A percentile compares a stretch with the other conserved stretches of the same genome.
These are phyloP conservation scores for Corchorus capsularis DNA, from an alignment of 345 rosid species.

Conservation along the genomic window DNA sequence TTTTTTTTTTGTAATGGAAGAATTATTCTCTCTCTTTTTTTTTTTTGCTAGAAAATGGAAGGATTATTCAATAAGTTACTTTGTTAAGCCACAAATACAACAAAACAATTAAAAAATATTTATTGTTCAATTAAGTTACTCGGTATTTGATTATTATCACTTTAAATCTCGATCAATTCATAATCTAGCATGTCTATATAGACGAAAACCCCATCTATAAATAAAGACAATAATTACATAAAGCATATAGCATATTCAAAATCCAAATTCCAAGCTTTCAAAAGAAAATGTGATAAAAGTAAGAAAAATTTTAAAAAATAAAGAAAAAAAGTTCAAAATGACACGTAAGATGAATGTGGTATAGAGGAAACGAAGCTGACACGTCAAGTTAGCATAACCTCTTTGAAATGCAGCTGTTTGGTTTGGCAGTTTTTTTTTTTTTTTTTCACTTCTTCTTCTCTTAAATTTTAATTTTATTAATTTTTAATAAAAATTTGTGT, in stretches of 20 bases:
- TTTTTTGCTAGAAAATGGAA: no score
- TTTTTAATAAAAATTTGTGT: neutral
- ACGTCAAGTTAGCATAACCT: slow-evolving; percentile 26
- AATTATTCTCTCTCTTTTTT: no score
- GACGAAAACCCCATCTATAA: neutral
- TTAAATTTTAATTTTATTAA: neutral
- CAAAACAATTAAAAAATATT: neutral
- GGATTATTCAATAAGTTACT: no score
- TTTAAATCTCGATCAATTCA: no score
- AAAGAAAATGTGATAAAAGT: neutral
- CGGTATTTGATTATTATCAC: no score
- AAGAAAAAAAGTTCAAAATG: neutral
- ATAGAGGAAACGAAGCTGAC: slow-evolving; percentile 9
- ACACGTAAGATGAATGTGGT: slow-evolving; percentile 7
- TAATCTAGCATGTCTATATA: no score
- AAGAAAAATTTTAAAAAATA: neutral
- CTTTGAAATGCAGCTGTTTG: neutral
- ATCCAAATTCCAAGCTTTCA: neutral
- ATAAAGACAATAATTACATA: neutral
- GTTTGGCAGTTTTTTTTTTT: neutral
- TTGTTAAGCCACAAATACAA: no score
- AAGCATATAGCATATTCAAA: neutral
- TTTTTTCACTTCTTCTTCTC: neutral
- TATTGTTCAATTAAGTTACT: no score
- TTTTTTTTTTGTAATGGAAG: no score